phyloP scores from a whole-genome alignment of 192 early-diverging fungal species.

The Rhizophagus prolifer region DNA sequence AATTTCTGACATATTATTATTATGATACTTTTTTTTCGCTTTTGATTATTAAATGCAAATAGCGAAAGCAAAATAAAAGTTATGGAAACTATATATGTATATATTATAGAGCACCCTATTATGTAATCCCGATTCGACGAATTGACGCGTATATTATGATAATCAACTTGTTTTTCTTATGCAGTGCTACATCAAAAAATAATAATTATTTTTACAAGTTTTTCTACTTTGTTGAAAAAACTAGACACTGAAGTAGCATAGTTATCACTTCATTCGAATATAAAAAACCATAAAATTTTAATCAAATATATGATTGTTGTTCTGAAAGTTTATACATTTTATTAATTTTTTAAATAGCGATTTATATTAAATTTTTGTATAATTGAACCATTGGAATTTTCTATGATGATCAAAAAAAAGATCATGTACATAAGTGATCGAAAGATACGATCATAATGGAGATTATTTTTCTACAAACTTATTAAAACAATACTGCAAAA shows the following conservation, averaged over 20 bases:
- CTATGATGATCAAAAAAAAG: neutral
- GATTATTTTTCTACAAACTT: neutral
- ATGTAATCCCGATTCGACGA: neutral
- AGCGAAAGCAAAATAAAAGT: neutral
- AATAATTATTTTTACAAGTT: neutral
- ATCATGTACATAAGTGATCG: neutral
- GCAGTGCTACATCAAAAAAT: neutral
- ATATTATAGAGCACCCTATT: neutral
- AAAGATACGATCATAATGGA: neutral
- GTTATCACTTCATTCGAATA: too few relatives aligned
- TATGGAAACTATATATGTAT: neutral
- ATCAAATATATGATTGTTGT: too few relatives aligned
- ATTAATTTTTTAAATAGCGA: neutral
- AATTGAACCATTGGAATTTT: neutral
- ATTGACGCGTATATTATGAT: neutral
- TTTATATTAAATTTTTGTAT: neutral
- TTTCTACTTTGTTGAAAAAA: too few relatives aligned
- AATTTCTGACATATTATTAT: neutral
- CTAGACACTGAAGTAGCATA: too few relatives aligned
- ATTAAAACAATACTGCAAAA: neutral
- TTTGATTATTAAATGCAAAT: neutral
- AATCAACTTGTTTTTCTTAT: slow-evolving; percentile 1
- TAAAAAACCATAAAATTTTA: too few relatives aligned
- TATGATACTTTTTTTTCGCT: neutral
- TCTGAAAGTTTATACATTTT: too few relatives aligned